Conservation (phyloP, 2,329 filamentous ascomycete genomes). For the Ustilaginoidea virens region DNA sequence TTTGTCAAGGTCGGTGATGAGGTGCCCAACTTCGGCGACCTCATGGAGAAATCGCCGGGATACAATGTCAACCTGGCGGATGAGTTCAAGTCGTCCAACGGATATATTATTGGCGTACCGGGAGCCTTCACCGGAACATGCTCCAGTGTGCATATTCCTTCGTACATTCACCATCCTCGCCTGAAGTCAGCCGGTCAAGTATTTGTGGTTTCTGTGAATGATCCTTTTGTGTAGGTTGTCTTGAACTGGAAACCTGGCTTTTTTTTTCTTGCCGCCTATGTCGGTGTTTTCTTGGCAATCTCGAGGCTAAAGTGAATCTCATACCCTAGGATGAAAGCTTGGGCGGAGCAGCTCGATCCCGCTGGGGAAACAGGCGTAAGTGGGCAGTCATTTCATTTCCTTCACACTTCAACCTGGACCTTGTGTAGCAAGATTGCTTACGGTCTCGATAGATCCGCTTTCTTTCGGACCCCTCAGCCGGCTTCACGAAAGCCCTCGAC, state of each 20-base stretch:
- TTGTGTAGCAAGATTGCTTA: no score
- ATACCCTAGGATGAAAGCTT: conserved; percentile 65
- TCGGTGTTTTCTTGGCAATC: no score
- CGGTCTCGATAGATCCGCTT: conserved; percentile 61
- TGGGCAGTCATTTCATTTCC: no score
- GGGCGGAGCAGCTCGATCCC: conserved; percentile 66
- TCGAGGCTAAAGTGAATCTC: no score
- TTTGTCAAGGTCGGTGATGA: conserved; percentile 65
- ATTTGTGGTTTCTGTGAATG: conserved; percentile 86
- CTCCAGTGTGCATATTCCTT: conserved; percentile 59
- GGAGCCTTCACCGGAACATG: conserved; percentile 53
- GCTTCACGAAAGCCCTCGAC: conserved; percentile 73
- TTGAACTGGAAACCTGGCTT: no score
- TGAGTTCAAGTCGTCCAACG: conserved; percentile 56
- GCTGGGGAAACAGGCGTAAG: conserved; percentile 59
- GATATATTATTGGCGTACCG: conserved; percentile 73
- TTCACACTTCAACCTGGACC: no score
- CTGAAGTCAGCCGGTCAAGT: conserved; percentile 69
- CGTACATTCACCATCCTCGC: conserved; percentile 67
- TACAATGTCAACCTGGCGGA: conserved; percentile 80
- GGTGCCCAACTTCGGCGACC: conserved; percentile 60
- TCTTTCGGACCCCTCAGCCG: conserved; percentile 63
- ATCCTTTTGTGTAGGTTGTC: conserved; percentile 70
- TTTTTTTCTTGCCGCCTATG: background rate
- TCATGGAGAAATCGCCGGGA: conserved; percentile 74